A percentile compares a stretch with the other conserved stretches of the same genome.
Conservation (phyloP, 139 green algal species). For the Deuterostichococcus epilithicus region DNA sequence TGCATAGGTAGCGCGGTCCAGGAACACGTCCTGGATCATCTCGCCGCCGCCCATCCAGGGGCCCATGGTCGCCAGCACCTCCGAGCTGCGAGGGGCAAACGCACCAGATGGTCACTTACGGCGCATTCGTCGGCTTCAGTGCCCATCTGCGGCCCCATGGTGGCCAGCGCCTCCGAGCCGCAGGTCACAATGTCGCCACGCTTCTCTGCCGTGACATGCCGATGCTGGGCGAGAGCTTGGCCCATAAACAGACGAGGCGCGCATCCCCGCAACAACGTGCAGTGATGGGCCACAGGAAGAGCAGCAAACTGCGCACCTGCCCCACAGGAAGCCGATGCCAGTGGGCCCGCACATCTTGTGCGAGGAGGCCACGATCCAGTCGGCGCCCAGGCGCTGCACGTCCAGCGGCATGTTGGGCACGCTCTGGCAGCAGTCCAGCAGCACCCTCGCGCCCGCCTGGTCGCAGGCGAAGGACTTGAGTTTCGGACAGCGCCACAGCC, state of each 20-base stretch:
- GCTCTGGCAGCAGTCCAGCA: conserved; percentile 96
- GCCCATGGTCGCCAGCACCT: conserved; percentile 86
- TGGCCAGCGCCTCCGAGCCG: conserved; percentile 71
- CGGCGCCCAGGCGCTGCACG: conserved; percentile 81
- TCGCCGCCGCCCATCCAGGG: conserved; percentile 97
- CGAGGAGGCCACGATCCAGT: conserved; percentile 91
- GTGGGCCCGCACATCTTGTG: conserved; percentile 98
- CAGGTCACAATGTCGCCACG: no score
- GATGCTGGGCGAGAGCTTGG: neutral
- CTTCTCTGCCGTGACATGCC: neutral
- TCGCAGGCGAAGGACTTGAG: no score
- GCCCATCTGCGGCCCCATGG: conserved; percentile 94
- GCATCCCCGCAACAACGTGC: no score
- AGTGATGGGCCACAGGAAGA: no score
- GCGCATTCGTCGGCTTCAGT: neutral
- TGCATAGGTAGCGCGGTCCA: conserved; percentile 91
- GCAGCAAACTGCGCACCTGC: conserved; percentile 29
- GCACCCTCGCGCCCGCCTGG: conserved; percentile 71
- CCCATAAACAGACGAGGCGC: neutral
- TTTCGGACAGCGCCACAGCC: no score
- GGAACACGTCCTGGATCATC: conserved; percentile 96
- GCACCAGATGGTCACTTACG: neutral
- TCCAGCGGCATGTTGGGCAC: conserved; percentile 95
- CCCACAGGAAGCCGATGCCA: conserved; percentile 98
- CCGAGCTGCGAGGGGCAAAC: conserved; percentile 43